These are phyloP conservation scores for Pseudonectria buxi DNA, from an alignment of 2,329 filamentous ascomycete species.

Conservation along the genomic window DNA sequence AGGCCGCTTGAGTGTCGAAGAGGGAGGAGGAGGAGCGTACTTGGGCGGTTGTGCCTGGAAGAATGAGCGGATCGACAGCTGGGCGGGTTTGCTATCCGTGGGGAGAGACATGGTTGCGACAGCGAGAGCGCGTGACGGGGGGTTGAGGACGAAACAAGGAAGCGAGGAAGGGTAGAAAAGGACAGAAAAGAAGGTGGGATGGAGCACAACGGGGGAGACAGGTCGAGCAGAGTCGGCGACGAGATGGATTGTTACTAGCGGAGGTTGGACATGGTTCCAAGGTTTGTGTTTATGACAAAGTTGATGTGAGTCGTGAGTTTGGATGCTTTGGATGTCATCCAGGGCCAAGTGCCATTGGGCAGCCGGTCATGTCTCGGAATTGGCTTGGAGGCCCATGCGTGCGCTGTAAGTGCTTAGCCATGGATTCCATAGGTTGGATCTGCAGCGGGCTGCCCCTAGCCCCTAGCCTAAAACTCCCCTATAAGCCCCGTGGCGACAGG, in stretches of 20 bases:
- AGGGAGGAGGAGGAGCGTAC: conserved; percentile 31
- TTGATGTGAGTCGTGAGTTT: too few species aligned
- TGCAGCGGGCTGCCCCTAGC: too few species aligned
- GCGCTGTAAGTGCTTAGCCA: too few species aligned
- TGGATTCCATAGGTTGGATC: too few species aligned
- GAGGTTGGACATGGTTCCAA: too few species aligned
- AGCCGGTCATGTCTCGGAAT: too few species aligned
- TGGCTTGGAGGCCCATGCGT: too few species aligned
- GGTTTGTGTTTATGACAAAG: too few species aligned
- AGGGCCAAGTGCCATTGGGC: too few species aligned
- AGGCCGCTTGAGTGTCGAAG: conserved; percentile 13
- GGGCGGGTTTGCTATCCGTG: conserved; percentile 30
- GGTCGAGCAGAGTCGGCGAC: not conserved
- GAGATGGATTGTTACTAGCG: not conserved
- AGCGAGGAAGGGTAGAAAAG: not conserved
- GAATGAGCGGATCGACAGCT: conserved; percentile 57
- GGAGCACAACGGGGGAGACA: not conserved
- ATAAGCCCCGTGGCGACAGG: too few species aligned
- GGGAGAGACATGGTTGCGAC: conserved; percentile 34
- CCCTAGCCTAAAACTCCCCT: too few species aligned
- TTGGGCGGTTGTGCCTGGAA: conserved; percentile 43
- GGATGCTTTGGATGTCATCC: too few species aligned
- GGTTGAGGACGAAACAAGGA: conserved; percentile 1
- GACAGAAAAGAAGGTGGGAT: not conserved
- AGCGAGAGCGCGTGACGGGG: not conserved